These are phyloP conservation scores for Saksenaea oblongispora DNA, from an alignment of 371 early-diverging fungal species.

Conservation along the genomic window DNA sequence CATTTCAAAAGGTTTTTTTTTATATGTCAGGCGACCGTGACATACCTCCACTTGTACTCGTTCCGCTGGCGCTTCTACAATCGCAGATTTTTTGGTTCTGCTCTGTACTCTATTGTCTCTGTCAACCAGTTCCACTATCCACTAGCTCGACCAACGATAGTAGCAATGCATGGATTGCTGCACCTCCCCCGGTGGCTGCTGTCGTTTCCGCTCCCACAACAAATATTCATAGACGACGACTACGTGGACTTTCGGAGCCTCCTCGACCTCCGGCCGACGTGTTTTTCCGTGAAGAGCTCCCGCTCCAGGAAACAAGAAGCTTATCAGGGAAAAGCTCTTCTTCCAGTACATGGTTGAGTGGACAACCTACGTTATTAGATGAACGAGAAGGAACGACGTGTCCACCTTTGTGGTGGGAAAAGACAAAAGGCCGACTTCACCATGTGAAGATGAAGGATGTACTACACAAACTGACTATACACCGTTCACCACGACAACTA, in stretches of 20 bases:
- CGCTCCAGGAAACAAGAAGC: not conserved
- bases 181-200: not conserved
- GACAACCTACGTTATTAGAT: constrained; percentile 13
- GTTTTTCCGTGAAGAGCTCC: not conserved
- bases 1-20: not conserved
- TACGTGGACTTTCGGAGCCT: constrained; percentile 13
- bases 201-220: not conserved
- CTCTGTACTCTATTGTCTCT: constrained; percentile 10
- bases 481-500: not conserved
- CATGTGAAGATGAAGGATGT: not conserved
- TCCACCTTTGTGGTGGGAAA: constrained; percentile 25
- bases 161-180: not conserved
- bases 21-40: not conserved
- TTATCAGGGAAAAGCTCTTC: not conserved
- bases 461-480: not conserved
- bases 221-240: not conserved
- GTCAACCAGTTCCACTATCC: not conserved
- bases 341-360: not conserved
- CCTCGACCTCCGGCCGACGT: not conserved
- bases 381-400: constrained; percentile 18
- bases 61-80: constrained; percentile 18
- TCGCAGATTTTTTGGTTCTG: constrained; percentile 20
- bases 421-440: constrained; percentile 1
- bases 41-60: constrained; percentile 5
- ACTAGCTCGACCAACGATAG: not conserved